phyloP scores from a whole-genome alignment of 148 eudicot species.

The Salicornia ramosissima region DNA sequence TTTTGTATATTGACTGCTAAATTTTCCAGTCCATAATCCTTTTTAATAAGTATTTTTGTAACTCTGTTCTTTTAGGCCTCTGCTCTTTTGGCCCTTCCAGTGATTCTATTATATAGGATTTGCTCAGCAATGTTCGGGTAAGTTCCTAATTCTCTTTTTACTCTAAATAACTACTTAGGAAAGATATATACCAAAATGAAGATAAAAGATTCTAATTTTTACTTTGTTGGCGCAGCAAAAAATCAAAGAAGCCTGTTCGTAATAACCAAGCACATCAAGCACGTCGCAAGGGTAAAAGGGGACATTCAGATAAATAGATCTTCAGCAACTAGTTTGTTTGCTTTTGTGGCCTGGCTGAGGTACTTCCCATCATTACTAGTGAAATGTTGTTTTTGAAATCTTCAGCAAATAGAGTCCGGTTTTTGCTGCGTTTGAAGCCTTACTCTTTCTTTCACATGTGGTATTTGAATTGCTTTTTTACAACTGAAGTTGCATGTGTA shows the following conservation, averaged over 20 bases:
- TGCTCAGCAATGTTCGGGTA: slow-evolving; percentile 62
- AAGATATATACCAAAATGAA: neutral
- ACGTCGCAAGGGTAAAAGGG: slow-evolving; percentile 78
- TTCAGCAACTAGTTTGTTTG: slow-evolving; percentile 11
- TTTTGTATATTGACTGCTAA: slow-evolving; percentile 1
- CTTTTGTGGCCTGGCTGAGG: slow-evolving; percentile 22
- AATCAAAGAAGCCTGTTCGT: slow-evolving; percentile 37
- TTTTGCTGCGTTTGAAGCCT: neutral
- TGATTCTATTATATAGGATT: slow-evolving; percentile 47
- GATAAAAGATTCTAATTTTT: neutral
- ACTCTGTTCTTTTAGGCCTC: slow-evolving; percentile 56
- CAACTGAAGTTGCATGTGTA: neutral
- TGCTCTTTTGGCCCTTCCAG: slow-evolving; percentile 77
- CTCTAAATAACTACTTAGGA: neutral
- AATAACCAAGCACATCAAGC: slow-evolving; percentile 40
- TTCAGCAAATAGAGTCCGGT: neutral
- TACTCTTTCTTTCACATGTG: neutral
- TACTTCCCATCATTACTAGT: slow-evolving; percentile 2
- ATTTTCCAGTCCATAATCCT: slow-evolving; percentile 9
- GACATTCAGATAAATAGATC: slow-evolving; percentile 58
- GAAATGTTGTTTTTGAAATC: neutral
- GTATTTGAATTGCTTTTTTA: neutral
- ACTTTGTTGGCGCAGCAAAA: slow-evolving; percentile 42
- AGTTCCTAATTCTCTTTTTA: slow-evolving; percentile 17
- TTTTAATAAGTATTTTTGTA: neutral